Evolutionary conservation across 1,139 yeast species (phyloP).

Genomic region (Saccharomyces hybrid): DNA sequence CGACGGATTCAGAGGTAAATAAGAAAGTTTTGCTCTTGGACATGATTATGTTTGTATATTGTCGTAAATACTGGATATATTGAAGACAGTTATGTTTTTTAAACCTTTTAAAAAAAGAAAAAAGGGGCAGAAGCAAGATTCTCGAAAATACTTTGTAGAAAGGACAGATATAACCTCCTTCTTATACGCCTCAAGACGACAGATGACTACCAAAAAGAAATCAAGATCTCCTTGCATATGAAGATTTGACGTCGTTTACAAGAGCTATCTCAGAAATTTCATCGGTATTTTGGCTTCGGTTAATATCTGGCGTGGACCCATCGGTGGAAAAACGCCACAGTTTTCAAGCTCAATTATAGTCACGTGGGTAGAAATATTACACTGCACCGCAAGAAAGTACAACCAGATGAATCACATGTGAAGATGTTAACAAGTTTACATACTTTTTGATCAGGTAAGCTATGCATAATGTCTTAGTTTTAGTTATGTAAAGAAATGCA

Average conservation of each 20-base stretch:
- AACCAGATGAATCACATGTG: neutral
- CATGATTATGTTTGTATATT: neutral
- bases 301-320: neutral
- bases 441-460: neutral
- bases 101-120: neutral
- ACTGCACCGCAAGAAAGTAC: neutral
- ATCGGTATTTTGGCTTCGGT: neutral
- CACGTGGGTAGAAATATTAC: neutral
- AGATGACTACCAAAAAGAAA: neutral
- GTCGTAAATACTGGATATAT: neutral
- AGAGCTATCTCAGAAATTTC: neutral
- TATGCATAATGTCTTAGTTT: neutral
- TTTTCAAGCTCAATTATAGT: neutral
- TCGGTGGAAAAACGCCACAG: neutral
- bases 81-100: neutral
- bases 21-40: conserved; percentile 42
- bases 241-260: neutral
- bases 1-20: conserved; percentile 94
- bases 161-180: neutral
- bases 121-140: neutral
- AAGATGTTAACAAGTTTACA: neutral
- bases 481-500: neutral
- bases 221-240: neutral
- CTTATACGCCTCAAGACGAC: neutral
- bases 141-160: neutral